phyloP scores from a whole-genome alignment of 176 grass and related monocot species.

The Areca catechu region DNA sequence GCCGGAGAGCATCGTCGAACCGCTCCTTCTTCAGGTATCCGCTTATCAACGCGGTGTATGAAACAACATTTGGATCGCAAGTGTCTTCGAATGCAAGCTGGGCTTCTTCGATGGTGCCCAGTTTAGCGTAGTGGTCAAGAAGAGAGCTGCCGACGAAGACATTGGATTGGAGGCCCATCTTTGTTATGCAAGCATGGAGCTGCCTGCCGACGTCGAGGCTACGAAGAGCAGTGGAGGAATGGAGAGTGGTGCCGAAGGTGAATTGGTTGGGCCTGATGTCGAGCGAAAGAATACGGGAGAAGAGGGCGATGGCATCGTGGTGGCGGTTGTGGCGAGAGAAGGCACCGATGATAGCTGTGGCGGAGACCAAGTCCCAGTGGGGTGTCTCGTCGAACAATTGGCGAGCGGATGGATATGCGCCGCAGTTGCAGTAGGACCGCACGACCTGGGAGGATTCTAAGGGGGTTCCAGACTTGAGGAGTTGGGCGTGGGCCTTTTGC shows the following conservation, averaged over 20 bases:
- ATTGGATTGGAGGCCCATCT: constrained; percentile 54
- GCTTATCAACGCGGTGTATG: constrained; percentile 48
- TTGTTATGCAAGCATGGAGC: constrained; percentile 58
- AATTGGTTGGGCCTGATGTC: constrained; percentile 57
- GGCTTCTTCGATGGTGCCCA: constrained; percentile 52
- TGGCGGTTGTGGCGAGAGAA: no score
- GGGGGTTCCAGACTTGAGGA: constrained; percentile 5
- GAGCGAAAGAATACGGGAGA: constrained; percentile 20
- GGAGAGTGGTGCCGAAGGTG: constrained; percentile 68
- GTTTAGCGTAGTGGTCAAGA: constrained; percentile 66
- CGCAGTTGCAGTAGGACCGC: not conserved
- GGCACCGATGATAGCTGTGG: no score
- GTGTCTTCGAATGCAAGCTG: constrained; percentile 41
- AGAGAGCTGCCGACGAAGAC: constrained; percentile 77
- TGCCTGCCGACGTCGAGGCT: constrained; percentile 36
- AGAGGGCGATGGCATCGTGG: no score
- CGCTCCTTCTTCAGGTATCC: constrained; percentile 56
- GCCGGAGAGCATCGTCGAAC: constrained; percentile 24
- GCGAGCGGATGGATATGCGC: constrained; percentile 8
- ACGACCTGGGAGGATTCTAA: not conserved
- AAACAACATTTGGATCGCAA: constrained; percentile 55
- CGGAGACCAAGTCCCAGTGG: no score
- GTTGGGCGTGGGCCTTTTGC: constrained; percentile 22
- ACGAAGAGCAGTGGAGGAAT: constrained; percentile 38
- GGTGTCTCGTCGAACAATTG: no score